These are phyloP conservation scores for Dactylonectria macrodidyma DNA, from an alignment of 2,329 filamentous ascomycete species.

Conservation along the genomic window DNA sequence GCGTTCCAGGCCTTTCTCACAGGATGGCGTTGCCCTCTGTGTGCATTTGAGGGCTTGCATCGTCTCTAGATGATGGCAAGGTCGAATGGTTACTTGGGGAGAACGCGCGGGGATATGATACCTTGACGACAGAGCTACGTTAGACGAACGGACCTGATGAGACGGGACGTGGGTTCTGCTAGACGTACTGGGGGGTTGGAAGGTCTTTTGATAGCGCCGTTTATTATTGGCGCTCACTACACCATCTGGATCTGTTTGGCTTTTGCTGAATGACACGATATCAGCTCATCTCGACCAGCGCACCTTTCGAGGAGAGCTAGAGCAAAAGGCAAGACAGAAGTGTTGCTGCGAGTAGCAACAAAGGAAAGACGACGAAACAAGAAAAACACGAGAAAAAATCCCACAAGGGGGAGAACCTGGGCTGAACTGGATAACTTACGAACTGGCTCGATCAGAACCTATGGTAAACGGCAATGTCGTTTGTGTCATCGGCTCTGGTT, in stretches of 20 bases:
- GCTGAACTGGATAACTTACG: slow-evolving; percentile 42
- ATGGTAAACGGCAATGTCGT: slow-evolving; percentile 20
- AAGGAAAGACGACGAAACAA: slow-evolving; percentile 39
- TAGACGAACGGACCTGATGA: slow-evolving; percentile 51
- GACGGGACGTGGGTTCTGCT: slow-evolving; percentile 44
- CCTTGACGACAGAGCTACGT: slow-evolving; percentile 54
- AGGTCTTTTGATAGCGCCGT: slow-evolving; percentile 21
- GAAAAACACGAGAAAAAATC: slow-evolving; percentile 48
- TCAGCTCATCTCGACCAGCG: slow-evolving; percentile 30
- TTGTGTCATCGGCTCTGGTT: slow-evolving; percentile 25
- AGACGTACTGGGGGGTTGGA: slow-evolving; percentile 43
- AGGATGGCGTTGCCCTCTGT: slow-evolving; percentile 44
- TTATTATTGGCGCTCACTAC: slow-evolving; percentile 15
- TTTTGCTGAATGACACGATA: slow-evolving; percentile 27
- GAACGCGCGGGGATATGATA: slow-evolving; percentile 52
- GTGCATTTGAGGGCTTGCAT: slow-evolving; percentile 48
- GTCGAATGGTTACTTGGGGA: slow-evolving; percentile 43
- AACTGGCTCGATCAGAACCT: slow-evolving; percentile 40
- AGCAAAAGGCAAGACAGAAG: slow-evolving; percentile 29
- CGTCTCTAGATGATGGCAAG: slow-evolving; percentile 46
- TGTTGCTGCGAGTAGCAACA: slow-evolving; percentile 36
- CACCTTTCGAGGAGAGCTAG: slow-evolving; percentile 32
- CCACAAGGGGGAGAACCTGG: slow-evolving; percentile 45
- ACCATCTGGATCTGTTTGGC: slow-evolving; percentile 31
- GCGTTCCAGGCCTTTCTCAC: slow-evolving; percentile 47